Evolutionary conservation across 495 filamentous ascomycete genomes (phyloP).

Genomic region (Platismatia glauca): DNA sequence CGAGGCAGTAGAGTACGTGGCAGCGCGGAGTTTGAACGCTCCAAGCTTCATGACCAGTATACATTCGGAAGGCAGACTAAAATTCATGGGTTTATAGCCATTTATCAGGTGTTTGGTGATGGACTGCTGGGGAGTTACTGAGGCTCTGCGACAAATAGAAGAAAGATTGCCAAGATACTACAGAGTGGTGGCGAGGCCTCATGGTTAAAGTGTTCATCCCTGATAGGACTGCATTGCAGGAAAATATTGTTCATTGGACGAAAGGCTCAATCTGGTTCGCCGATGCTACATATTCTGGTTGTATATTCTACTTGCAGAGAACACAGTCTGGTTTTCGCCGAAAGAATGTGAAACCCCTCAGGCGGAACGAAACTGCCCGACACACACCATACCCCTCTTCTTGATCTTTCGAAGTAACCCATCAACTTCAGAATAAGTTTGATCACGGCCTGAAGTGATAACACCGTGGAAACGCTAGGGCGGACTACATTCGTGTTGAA

Average conservation of each 20-base stretch:
- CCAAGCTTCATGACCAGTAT: neutral
- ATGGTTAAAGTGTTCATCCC: too few relatives aligned
- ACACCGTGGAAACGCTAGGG: neutral
- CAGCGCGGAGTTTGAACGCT: neutral
- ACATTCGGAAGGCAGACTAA: neutral
- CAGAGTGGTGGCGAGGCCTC: neutral
- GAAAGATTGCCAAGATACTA: neutral
- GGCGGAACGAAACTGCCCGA: neutral
- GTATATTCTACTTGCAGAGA: too few relatives aligned
- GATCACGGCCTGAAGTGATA: neutral
- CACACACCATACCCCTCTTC: neutral
- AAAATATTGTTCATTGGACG: neutral
- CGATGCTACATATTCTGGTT: neutral
- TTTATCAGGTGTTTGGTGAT: neutral
- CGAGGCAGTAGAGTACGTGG: neutral
- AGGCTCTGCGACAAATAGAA: neutral
- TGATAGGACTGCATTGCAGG: neutral
- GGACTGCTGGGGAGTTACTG: neutral
- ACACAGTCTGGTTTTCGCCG: too few relatives aligned
- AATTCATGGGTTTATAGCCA: too few relatives aligned
- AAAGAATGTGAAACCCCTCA: neutral
- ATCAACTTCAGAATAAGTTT: neutral
- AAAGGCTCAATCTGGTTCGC: neutral
- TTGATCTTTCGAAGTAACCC: neutral
- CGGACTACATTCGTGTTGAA: neutral